phyloP scores from a whole-genome alignment of 75 land plant genomes.

The Pinus tabuliformis region DNA sequence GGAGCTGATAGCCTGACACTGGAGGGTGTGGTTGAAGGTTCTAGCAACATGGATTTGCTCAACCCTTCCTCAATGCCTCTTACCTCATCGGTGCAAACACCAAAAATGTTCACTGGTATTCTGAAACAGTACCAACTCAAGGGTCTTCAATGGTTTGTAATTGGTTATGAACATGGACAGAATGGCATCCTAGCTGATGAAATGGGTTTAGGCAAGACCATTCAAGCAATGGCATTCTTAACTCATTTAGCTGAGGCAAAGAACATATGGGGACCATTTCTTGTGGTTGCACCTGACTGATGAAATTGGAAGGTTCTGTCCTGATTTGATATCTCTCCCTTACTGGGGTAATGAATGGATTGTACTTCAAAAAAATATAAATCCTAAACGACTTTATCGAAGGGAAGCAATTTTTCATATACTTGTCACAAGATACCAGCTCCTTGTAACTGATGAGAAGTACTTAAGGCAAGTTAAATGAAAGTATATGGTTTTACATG shows the following conservation, averaged over 20 bases:
- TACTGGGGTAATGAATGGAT: conserved; percentile 94
- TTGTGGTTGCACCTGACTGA: conserved; percentile 97
- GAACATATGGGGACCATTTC: conserved; percentile 98
- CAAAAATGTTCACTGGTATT: conserved; percentile 72
- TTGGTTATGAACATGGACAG: conserved; percentile 98
- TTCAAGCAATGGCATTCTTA: conserved; percentile 96
- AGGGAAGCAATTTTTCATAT: conserved; percentile 91
- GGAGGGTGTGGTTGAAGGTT: conserved; percentile 37
- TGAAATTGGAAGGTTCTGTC: conserved; percentile 91
- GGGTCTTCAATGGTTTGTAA: conserved; percentile 98
- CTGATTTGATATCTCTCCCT: conserved; percentile 84
- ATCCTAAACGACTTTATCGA: conserved; percentile 83
- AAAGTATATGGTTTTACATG: no score
- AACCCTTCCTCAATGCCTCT: conserved; percentile 97
- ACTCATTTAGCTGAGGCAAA: conserved; percentile 99
- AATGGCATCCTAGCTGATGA: conserved; percentile 99
- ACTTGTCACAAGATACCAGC: conserved; percentile 95
- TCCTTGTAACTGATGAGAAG: conserved; percentile 80
- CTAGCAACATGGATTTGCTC: conserved; percentile 74
- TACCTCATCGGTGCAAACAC: conserved; percentile 85
- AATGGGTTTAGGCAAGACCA: conserved; percentile 98
- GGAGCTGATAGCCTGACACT: conserved; percentile 30
- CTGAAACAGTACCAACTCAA: conserved; percentile 97
- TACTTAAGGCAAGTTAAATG: no score
- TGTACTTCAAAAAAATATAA: conserved; percentile 85